Evolutionary conservation across 1,284 basidiomycete species (phyloP).

Genomic region (Pascua guehoae): DNA sequence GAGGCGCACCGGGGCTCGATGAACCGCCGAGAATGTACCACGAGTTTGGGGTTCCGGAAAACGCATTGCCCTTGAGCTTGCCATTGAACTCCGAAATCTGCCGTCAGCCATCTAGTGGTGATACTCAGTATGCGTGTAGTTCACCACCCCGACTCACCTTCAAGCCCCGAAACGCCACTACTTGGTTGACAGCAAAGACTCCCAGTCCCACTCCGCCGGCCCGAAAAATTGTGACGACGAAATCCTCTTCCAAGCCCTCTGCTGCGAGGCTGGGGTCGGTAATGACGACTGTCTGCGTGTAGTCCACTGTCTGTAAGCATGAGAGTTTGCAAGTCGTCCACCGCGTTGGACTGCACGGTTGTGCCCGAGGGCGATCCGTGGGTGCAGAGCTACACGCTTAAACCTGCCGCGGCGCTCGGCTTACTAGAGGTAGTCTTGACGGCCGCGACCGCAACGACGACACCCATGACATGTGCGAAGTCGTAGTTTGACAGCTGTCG

Average conservation of each 20-base stretch:
- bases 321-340: not conserved
- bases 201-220: not conserved
- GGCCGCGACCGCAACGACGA: conserved; percentile 10
- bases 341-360: not conserved
- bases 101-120: not conserved
- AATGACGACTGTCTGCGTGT: conserved; percentile 20
- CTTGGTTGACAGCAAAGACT: conserved; percentile 11
- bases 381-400: no score
- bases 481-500: not conserved
- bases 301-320: conserved; percentile 15
- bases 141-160: conserved; percentile 9
- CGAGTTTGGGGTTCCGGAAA: conserved; percentile 6
- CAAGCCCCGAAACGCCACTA: conserved; percentile 24
- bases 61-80: conserved; percentile 31
- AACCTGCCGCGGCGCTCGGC: not conserved
- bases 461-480: conserved; percentile 11
- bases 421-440: not conserved
- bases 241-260: conserved; percentile 19
- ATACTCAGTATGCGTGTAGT: no score
- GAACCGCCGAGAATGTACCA: conserved; percentile 1
- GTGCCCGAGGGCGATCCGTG: not conserved
- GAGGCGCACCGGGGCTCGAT: not conserved
- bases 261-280: conserved; percentile 25
- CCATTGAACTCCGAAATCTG: conserved; percentile 19
- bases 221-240: conserved; percentile 31